A percentile compares a stretch with the other conserved stretches of the same genome.
Conservation (phyloP, 164 flowering plant genomes). For the Vitis rotundifolia region DNA sequence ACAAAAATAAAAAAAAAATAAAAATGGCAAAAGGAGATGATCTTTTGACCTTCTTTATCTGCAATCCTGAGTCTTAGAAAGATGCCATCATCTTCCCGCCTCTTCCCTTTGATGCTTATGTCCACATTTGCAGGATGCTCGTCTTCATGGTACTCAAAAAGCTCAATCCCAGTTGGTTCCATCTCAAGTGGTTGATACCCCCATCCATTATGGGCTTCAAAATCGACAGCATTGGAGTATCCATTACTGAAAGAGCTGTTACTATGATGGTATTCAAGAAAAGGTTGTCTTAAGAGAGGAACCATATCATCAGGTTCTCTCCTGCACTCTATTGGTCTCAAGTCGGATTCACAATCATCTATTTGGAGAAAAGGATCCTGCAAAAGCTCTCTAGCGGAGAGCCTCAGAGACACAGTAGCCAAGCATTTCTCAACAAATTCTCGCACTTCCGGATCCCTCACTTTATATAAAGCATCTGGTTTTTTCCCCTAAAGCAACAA, state of each 20-base stretch:
- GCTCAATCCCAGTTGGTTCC: conserved; percentile 43
- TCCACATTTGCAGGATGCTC: conserved; percentile 34
- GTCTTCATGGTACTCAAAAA: conserved; percentile 42
- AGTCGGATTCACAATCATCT: conserved; percentile 37
- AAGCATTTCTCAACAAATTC: conserved; percentile 62
- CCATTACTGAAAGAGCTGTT: conserved; percentile 20
- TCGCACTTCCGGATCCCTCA: conserved; percentile 53
- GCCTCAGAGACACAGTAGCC: conserved; percentile 51
- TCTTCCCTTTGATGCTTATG: conserved; percentile 52
- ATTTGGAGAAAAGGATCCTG: conserved; percentile 52
- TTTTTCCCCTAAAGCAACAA: conserved; percentile 47
- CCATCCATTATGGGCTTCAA: conserved; percentile 31
- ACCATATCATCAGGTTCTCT: conserved; percentile 28
- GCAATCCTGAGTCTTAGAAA: conserved; percentile 52
- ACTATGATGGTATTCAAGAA: conserved; percentile 16
- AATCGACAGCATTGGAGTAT: conserved; percentile 25
- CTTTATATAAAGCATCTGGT: conserved; percentile 62
- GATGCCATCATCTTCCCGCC: conserved; percentile 39
- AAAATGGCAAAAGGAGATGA: neutral
- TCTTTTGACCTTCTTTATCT: conserved; percentile 40
- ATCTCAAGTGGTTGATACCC: conserved; percentile 28
- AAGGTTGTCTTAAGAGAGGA: conserved; percentile 30
- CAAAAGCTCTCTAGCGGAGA: conserved; percentile 58
- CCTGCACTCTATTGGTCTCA: conserved; percentile 19
- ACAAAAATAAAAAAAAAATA: neutral